Conservation (phyloP, 2,329 filamentous ascomycete genomes). For the Trichothecium sympodiale region DNA sequence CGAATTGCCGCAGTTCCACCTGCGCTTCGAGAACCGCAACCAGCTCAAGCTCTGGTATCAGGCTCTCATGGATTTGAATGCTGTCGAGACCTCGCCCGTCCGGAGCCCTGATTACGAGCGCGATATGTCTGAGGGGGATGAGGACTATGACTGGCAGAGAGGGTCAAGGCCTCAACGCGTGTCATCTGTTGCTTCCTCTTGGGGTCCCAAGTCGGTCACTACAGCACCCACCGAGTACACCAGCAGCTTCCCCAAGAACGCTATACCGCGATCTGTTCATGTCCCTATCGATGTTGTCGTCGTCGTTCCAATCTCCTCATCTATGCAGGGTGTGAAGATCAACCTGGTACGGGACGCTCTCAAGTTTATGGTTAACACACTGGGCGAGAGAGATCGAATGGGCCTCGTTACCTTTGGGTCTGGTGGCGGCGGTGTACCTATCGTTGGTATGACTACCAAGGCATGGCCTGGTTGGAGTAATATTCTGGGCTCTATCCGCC, state of each 20-base stretch:
- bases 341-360: conserved; percentile 85
- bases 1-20: conserved; percentile 88
- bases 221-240: conserved; percentile 92
- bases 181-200: conserved; percentile 73
- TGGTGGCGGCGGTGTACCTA: conserved; percentile 79
- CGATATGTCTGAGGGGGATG: conserved; percentile 72
- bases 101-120: conserved; percentile 70
- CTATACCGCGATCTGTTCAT: conserved; percentile 49
- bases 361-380: conserved; percentile 78
- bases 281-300: conserved; percentile 93
- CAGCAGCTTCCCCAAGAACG: conserved; percentile 46
- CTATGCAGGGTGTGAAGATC: conserved; percentile 99
- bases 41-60: conserved; percentile 88
- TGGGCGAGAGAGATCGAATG: conserved; percentile 93
- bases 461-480: conserved; percentile 86
- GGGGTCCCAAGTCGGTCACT: conserved; percentile 73
- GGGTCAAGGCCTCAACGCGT: conserved; percentile 50
- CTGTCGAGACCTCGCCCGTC: conserved; percentile 50
- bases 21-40: conserved; percentile 73
- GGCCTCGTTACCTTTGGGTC: conserved; percentile 95
- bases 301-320: conserved; percentile 92
- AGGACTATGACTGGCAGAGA: conserved; percentile 70
- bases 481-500: conserved; percentile 76
- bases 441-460: conserved; percentile 98
- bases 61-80: conserved; percentile 73